Conservation (phyloP, 2,329 filamentous ascomycete species). For the Drechslerella dactyloides region DNA sequence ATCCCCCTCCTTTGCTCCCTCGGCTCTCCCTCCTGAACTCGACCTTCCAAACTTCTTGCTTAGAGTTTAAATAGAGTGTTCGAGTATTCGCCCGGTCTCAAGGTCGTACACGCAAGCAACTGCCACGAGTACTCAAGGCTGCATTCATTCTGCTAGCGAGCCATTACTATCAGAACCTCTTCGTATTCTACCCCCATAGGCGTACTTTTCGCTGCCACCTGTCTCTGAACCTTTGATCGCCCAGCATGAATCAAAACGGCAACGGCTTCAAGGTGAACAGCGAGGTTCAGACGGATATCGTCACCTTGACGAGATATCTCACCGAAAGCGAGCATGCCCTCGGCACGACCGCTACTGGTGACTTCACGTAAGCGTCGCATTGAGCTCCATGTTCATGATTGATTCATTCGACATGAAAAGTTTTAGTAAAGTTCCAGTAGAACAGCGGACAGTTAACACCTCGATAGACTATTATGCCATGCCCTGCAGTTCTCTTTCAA, state of each 20-base stretch:
- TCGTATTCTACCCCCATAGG: no score
- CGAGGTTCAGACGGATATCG: constrained; percentile 93
- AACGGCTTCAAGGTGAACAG: constrained; percentile 64
- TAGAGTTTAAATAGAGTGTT: no score
- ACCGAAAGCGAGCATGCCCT: constrained; percentile 96
- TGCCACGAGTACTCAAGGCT: not conserved
- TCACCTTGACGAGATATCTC: constrained; percentile 92
- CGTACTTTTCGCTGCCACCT: no score
- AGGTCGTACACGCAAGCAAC: no score
- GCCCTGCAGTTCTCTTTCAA: constrained; percentile 99
- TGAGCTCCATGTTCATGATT: no score
- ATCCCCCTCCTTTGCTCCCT: not conserved
- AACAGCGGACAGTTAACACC: no score
- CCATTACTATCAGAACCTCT: no score
- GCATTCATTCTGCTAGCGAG: not conserved
- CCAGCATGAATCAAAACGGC: constrained; percentile 56
- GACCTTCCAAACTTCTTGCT: not conserved
- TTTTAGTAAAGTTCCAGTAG: not conserved
- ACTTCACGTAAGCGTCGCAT: constrained; percentile 82
- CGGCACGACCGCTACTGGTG: constrained; percentile 74
- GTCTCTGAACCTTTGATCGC: constrained; percentile 56
- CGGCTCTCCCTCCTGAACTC: not conserved
- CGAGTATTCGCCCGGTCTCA: no score
- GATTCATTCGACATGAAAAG: constrained; percentile 1
- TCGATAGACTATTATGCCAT: constrained; percentile 82